Base-by-base conservation (phyloP, 1,284 basidiomycete genomes). In the Ustilago xerochloae region DNA sequence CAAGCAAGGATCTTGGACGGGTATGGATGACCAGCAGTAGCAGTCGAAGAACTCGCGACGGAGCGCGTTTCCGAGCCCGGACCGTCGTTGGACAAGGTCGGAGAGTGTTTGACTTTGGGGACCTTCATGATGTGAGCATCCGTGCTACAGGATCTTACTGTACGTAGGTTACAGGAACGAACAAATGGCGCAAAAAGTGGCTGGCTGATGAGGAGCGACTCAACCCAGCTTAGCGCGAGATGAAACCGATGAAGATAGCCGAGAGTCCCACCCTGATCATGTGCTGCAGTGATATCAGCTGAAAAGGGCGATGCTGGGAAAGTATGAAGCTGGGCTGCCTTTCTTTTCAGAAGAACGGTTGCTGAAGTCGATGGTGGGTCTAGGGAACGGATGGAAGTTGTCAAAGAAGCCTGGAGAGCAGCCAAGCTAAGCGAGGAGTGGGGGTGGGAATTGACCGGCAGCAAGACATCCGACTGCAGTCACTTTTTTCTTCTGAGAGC, bases 1-100 rank as follows among this genome's bases (percentile, higher is more conserved):
- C 70, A 73, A 16, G 70, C 70, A 5, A 73, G 58, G 32, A 63
- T 59, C 64, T 73, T 73, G 57, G 60, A 56, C 9, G 67, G 52
- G 32, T 67, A 61, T 3, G 64, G 53, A 8, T 51, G 48, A n/a
- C 47, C 51, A 9, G 51, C 41, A 22, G 18, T 46, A 48, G 20
- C 28, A 2, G 48, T 18, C 15, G 53, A 52, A 0, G 43, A 39
- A 35, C 51, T 46, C 6, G 57, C 39, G 2, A 20, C n/a, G 1
- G 33, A 13, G 26, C 24, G 46, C n/a, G 45, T 24, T 3, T 58
- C 54, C 15, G 54, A 24, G 32, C 47, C n/a, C 24, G 33, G 24
- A 30, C 49, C 46, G 9, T 41, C 48, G n/a, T 58, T 58, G 9
- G 65, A 62, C 3, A 47, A 58, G 16, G 50, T 30, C 0, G 65